Evolutionary conservation across 1,284 basidiomycete species (phyloP).

Genomic region (Cryptococcus sp.): DNA sequence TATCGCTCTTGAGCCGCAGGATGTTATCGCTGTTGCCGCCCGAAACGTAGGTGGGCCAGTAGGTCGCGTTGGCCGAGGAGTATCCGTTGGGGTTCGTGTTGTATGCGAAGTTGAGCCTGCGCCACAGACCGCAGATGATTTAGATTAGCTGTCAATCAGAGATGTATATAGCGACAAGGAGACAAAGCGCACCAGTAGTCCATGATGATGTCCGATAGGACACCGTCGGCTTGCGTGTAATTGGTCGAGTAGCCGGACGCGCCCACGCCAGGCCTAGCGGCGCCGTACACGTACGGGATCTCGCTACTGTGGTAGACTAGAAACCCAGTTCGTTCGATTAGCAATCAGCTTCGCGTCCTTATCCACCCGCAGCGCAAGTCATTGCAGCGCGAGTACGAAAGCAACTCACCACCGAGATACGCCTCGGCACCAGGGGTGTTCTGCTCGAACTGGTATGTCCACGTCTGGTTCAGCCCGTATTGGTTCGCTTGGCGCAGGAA

Average conservation of each 20-base stretch:
- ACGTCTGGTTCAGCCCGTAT: slow-evolving; percentile 30
- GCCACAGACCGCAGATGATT: not conserved
- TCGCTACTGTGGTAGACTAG: slow-evolving; percentile 36
- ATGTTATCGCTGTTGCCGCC: slow-evolving; percentile 28
- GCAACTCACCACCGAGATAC: slow-evolving; percentile 28
- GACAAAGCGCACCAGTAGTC: slow-evolving; percentile 41
- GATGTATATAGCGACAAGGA: not conserved
- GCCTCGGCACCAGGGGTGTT: slow-evolving; percentile 12
- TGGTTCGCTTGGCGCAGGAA: slow-evolving; percentile 33
- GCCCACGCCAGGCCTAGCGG: slow-evolving; percentile 7
- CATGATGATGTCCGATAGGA: slow-evolving; percentile 31
- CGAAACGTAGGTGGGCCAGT: slow-evolving; percentile 39
- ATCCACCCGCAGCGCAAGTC: not conserved
- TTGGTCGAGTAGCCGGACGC: slow-evolving; percentile 7
- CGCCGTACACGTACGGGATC: slow-evolving; percentile 33
- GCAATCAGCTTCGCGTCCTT: not conserved
- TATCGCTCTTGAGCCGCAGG: slow-evolving; percentile 29
- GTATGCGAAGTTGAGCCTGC: slow-evolving; percentile 50
- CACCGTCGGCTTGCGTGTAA: slow-evolving; percentile 28
- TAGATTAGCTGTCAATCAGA: not conserved
- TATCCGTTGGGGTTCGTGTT: slow-evolving; percentile 43
- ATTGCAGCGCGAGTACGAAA: not conserved
- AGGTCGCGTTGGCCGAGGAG: slow-evolving; percentile 23
- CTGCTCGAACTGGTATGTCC: slow-evolving; percentile 43
- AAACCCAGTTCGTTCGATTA: not conserved